Conservation (phyloP, 2,329 filamentous ascomycete species). For the Orbilia ellipsospora region DNA sequence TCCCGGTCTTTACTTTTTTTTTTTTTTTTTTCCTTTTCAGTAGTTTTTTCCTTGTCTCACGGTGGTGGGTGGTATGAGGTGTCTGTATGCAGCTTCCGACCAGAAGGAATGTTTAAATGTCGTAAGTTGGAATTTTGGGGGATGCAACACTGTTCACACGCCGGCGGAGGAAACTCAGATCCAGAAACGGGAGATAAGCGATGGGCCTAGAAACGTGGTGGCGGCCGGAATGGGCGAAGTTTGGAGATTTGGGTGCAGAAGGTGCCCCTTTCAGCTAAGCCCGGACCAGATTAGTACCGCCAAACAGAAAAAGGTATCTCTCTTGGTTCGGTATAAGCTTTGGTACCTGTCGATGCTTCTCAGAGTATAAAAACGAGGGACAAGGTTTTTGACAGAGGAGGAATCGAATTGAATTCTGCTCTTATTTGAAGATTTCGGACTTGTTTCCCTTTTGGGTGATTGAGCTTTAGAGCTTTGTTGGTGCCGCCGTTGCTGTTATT, state of each 20-base stretch:
- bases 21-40: not conserved
- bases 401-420: not conserved
- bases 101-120: conserved; percentile 23
- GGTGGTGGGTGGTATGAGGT: not conserved
- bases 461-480: no score
- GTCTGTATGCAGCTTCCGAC: conserved; percentile 13
- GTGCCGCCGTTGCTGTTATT: no score
- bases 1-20: not conserved
- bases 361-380: conserved; percentile 28
- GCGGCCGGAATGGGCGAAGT: conserved; percentile 54
- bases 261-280: conserved; percentile 10
- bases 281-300: not conserved
- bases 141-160: not conserved
- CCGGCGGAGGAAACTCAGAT: conserved; percentile 30
- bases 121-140: conserved; percentile 20
- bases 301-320: no score
- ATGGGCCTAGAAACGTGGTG: conserved; percentile 53
- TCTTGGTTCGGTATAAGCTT: no score
- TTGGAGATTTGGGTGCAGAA: conserved; percentile 34
- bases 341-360: not conserved
- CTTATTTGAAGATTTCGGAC: conserved; percentile 8
- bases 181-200: conserved; percentile 54
- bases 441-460: not conserved
- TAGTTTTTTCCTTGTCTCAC: not conserved
- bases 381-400: conserved; percentile 5